Evolutionary conservation across 2,329 filamentous ascomycete species (phyloP).

Genomic region (Penicillium sp.): DNA sequence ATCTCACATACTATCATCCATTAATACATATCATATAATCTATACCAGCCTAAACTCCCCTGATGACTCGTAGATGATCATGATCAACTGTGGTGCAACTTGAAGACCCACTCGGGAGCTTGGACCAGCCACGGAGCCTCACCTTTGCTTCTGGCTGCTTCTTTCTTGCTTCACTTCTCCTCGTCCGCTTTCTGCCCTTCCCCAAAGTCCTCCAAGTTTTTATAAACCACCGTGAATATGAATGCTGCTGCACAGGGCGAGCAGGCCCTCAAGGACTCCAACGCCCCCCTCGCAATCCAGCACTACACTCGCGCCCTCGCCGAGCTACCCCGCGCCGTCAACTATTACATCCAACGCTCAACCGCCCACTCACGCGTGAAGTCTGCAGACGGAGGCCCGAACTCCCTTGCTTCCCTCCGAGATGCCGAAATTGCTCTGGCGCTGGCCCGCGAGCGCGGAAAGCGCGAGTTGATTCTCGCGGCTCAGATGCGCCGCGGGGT

Average conservation of each 20-base stretch:
- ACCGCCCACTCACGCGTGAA: conserved; percentile 72
- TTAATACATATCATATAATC: background rate
- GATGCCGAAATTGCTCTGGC: conserved; percentile 71
- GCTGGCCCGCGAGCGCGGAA: conserved; percentile 68
- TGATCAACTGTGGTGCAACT: background rate
- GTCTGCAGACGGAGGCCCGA: conserved; percentile 51
- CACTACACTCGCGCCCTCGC: conserved; percentile 70
- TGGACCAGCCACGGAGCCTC: conserved; percentile 4
- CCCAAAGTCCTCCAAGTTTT: background rate
- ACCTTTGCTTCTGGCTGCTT: background rate
- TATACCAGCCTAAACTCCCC: background rate
- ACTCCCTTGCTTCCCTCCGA: conserved; percentile 59
- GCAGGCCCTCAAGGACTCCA: conserved; percentile 63
- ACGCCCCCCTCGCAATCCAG: conserved; percentile 70
- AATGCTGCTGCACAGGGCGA: conserved; percentile 61
- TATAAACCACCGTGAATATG: conserved; percentile 40
- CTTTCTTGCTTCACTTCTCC: background rate
- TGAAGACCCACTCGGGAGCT: background rate
- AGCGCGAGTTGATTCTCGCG: conserved; percentile 75
- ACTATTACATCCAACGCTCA: conserved; percentile 81
- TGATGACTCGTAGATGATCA: background rate
- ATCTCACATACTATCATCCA: conserved; percentile 1
- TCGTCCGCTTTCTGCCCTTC: background rate
- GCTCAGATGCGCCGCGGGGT: conserved; percentile 81
- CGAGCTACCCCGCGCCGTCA: conserved; percentile 66